Evolutionary conservation across 1,139 yeast species (phyloP).

Genomic region (Meyerozyma elateridarum): DNA sequence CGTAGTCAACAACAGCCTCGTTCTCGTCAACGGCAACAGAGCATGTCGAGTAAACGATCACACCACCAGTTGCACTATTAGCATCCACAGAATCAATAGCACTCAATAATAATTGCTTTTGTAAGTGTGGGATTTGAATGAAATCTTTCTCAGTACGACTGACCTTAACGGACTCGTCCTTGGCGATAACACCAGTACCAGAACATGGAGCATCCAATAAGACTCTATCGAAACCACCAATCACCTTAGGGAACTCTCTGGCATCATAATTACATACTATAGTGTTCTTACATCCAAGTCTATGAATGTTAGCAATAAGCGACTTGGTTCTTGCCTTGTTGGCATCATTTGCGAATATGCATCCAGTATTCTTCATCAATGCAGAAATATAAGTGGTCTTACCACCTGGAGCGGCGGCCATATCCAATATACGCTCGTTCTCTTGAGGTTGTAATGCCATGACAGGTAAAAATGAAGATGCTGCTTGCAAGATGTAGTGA

Average conservation of each 20-base stretch:
- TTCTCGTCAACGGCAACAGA: conserved; percentile 98
- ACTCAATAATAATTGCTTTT: conserved; percentile 84
- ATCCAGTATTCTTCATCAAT: conserved; percentile 95
- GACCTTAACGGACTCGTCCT: conserved; percentile 92
- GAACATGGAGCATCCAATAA: conserved; percentile 98
- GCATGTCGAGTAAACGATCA: conserved; percentile 95
- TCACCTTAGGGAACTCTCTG: conserved; percentile 95
- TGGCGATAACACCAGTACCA: conserved; percentile 98
- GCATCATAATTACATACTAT: conserved; percentile 98
- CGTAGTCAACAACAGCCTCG: conserved; percentile 98
- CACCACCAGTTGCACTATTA: conserved; percentile 85
- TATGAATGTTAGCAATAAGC: conserved; percentile 92
- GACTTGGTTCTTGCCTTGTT: conserved; percentile 95
- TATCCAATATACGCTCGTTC: conserved; percentile 89
- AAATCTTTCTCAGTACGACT: conserved; percentile 95
- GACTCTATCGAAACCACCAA: conserved; percentile 96
- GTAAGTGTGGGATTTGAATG: conserved; percentile 93
- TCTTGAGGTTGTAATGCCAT: conserved; percentile 97
- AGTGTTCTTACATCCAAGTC: conserved; percentile 94
- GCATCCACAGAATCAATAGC: conserved; percentile 98
- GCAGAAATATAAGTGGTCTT: conserved; percentile 96
- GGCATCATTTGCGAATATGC: conserved; percentile 95
- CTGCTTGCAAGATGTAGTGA: conserved; percentile 96
- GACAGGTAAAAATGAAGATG: conserved; percentile 94
- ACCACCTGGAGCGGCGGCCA: conserved; percentile 99